These are phyloP conservation scores for Pseudisothecium myosuroides DNA, from an alignment of 225 moss, liverwort and hornwort species.

Conservation along the genomic window DNA sequence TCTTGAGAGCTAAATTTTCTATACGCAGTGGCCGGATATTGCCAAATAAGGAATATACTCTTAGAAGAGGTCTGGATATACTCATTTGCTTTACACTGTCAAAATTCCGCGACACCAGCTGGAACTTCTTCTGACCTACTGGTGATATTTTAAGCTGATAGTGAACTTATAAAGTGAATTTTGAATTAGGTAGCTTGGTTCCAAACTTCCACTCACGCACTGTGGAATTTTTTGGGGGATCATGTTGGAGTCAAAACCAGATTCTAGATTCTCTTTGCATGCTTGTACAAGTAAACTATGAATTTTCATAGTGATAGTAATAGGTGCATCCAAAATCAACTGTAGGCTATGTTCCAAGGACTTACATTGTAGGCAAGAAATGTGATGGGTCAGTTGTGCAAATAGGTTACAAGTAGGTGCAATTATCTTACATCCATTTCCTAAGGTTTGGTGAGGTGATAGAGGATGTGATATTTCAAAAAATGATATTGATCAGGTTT, in stretches of 20 bases:
- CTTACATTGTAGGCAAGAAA: neutral
- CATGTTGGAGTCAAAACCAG: rapidly evolving
- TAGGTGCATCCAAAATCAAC: neutral
- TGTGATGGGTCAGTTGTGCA: rapidly evolving
- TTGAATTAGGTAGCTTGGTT: neutral
- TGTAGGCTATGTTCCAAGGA: neutral
- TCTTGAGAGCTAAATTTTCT: neutral
- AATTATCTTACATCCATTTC: neutral
- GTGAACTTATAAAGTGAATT: neutral
- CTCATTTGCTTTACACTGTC: neutral
- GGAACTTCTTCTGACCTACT: neutral
- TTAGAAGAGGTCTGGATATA: neutral
- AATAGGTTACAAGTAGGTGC: too few relatives aligned
- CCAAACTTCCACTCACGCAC: neutral
- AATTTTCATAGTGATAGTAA: neutral
- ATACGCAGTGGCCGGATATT: too few relatives aligned
- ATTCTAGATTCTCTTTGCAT: neutral
- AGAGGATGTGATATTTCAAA: too few relatives aligned
- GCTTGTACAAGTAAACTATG: neutral
- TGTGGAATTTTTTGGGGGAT: neutral
- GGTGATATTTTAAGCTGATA: neutral
- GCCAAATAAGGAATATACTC: neutral
- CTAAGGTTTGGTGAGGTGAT: neutral
- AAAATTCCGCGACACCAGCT: too few relatives aligned
- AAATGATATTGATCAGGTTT: neutral